Evolutionary conservation across 805 yeast species (phyloP), one percentile per base, ranked within the genome.

Genomic region (Limtongia smithiae): DNA sequence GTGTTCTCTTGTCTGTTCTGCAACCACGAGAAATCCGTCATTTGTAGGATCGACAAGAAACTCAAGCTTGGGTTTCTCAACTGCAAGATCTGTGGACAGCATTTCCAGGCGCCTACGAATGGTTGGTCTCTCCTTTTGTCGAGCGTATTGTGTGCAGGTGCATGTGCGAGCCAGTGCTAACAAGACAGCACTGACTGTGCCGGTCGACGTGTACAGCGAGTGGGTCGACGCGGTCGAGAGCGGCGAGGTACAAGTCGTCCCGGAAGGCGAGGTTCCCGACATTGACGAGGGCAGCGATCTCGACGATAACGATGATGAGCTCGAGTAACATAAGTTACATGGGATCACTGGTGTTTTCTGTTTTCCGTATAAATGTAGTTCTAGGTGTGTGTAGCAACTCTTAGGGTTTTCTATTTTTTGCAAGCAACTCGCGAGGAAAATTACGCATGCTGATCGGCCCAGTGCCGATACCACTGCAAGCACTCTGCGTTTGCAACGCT

Each of bases 141-240:
- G n/a, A n/a, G n/a, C n/a, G n/a, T n/a, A n/a, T n/a, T n/a, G n/a
- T n/a, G n/a, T n/a, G n/a, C n/a, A n/a, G n/a, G n/a, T n/a, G n/a
- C n/a, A n/a, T n/a, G n/a, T n/a, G n/a, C n/a, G n/a, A n/a, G n/a
- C n/a, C n/a, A n/a, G n/a, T n/a, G n/a, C 18, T 24, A 17, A 38
- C 34, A 7, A 30, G 17, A 15, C 21, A 64, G 70, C 87, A 3
- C 71, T 84, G 44, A 68, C 75, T 7, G 96, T 86, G 50, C 96
- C 98, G 0, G 89, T 91, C 36, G 98, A 91, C 69, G 85, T 91
- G 14, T 91, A 91, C 65, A 83, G 95, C 41, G 97, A 91, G 66
- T 91, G 98, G 98, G 88, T 88, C 45, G 98, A 91, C 72, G 97
- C 97, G 1, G 85, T 91, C 69, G 94, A 85, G 62, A 88, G 85